Base-by-base conservation (phyloP, 176 grass and related monocot species). In the Carex parvula region DNA sequence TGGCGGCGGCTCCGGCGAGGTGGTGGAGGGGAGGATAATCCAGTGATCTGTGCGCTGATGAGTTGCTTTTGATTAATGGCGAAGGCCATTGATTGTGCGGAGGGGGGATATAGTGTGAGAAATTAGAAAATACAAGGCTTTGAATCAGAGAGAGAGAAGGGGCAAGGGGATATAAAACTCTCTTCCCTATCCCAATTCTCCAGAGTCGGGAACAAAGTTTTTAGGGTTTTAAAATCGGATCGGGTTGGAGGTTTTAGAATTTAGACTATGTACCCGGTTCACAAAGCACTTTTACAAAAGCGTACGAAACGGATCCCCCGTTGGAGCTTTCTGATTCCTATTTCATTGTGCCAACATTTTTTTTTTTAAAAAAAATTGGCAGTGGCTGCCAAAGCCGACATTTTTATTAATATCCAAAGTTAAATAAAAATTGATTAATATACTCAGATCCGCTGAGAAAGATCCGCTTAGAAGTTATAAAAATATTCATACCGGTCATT, bases 191-290 rank as follows among this genome's bases (percentile, higher is more conserved):
- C 32, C 4, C 55, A 12, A 60, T 41, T 60, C 53, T 35, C 8
- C 78, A 81, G 35, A 17, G 12, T 69, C 80, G 62, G 13, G 21
- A 67, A 26, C 24, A 10, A 78, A 53, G 26, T 11, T 46, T 78
- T 69, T 83, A 83, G 81, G 81, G 81, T 83, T 83, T 83, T 83
- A 69, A 83, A 10, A 10, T 24, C 17, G 62, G 81, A 66, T 83
- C 81, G 81, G 81, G 81, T 83, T 30, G 13, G 73, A 57, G 73
- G 48, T 78, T 78, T 69, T 65, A 83, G 5, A 30, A 57, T 78
- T 69, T 65, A 83, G 5, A 30, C 18, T 83, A 24, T 14, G 1
- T 12, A 18, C 35, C 60, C 81, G 42, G n/a, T 83, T 52, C 42
- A 44, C 37, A 64, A 29, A 0, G 13, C 39, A 81, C 52, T 71